Evolutionary conservation across 805 yeast genomes (phyloP).

Genomic region (Metschnikowia arizonensis): DNA sequence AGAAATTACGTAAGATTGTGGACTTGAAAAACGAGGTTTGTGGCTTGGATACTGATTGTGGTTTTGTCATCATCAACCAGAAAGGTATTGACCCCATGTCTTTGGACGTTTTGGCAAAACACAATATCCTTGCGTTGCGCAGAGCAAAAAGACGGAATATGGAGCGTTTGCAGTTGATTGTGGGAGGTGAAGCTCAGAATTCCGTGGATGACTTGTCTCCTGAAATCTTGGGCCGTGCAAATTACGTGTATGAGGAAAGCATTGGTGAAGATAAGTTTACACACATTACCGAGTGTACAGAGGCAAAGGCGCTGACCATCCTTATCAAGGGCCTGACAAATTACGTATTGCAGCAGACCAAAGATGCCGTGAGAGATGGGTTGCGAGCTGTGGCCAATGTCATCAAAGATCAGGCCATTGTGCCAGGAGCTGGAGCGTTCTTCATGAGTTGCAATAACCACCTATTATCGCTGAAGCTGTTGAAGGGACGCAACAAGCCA

Average conservation of each 20-base stretch:
- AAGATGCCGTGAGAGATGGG: slow-evolving; percentile 97
- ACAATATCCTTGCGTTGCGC: slow-evolving; percentile 89
- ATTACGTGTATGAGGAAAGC: slow-evolving; percentile 84
- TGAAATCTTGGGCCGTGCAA: slow-evolving; percentile 78
- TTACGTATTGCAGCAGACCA: slow-evolving; percentile 84
- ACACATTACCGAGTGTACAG: slow-evolving; percentile 82
- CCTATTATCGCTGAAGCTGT: slow-evolving; percentile 48
- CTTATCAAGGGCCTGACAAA: slow-evolving; percentile 91
- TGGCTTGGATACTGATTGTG: slow-evolving; percentile 62
- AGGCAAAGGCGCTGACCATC: slow-evolving; percentile 89
- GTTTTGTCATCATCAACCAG: slow-evolving; percentile 93
- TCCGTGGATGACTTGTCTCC: slow-evolving; percentile 90
- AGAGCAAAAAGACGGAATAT: slow-evolving; percentile 98
- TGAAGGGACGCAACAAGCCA: slow-evolving; percentile 81
- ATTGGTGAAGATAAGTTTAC: slow-evolving; percentile 98
- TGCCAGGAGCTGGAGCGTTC: slow-evolving; percentile 98
- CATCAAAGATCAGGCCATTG: slow-evolving; percentile 73
- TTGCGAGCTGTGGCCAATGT: slow-evolving; percentile 91
- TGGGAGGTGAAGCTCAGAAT: slow-evolving; percentile 98
- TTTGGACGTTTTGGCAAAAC: slow-evolving; percentile 86
- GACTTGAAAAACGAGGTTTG: slow-evolving; percentile 93
- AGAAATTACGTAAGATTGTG: slow-evolving; percentile 82
- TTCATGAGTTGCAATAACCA: slow-evolving; percentile 77
- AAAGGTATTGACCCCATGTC: slow-evolving; percentile 99
- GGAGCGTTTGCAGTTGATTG: slow-evolving; percentile 94